Percentiles rank a stretch among this genome's conserved stretches.
These are phyloP conservation scores for Phialemoniopsis sp. DNA, from an alignment of 2,329 filamentous ascomycete genomes.

Conservation along the genomic window DNA sequence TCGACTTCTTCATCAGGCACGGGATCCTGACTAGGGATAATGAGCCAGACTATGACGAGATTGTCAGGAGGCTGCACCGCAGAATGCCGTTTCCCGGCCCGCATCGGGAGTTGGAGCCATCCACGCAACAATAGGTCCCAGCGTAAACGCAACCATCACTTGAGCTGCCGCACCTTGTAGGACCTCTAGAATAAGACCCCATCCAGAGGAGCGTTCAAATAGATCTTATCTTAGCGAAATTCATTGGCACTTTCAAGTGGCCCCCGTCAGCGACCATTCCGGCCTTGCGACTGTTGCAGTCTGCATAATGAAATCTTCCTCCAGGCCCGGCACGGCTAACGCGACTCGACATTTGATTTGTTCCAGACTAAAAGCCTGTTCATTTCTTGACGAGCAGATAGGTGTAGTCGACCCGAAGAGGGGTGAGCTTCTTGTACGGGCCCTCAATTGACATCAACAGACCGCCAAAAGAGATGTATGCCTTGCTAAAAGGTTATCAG, in stretches of 20 bases:
- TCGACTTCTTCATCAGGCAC: slow-evolving; percentile 89
- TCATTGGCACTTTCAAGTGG: too few species aligned
- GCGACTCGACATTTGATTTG: too few species aligned
- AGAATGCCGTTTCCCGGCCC: slow-evolving; percentile 75
- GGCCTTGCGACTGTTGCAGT: too few species aligned
- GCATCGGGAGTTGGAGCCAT: slow-evolving; percentile 31
- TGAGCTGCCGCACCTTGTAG: too few species aligned
- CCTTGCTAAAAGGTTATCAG: slow-evolving; percentile 58
- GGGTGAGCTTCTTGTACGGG: slow-evolving; percentile 91
- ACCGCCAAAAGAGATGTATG: slow-evolving; percentile 91
- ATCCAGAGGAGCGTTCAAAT: too few species aligned
- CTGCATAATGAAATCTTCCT: too few species aligned
- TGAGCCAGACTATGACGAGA: slow-evolving; percentile 74
- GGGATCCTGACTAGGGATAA: slow-evolving; percentile 75
- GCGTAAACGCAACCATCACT: too few species aligned
- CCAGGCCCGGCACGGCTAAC: too few species aligned
- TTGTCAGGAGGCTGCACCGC: slow-evolving; percentile 71
- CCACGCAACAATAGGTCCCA: slow-evolving; percentile 6
- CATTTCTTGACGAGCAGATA: slow-evolving; percentile 94
- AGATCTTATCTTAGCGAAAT: too few species aligned
- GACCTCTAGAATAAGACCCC: too few species aligned
- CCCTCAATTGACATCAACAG: slow-evolving; percentile 87
- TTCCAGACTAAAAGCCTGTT: slow-evolving; percentile 1
- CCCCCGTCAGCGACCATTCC: too few species aligned
- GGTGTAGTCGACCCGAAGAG: slow-evolving; percentile 86